Evolutionary conservation across 805 yeast species (phyloP).

Genomic region (Pichia insulana): DNA sequence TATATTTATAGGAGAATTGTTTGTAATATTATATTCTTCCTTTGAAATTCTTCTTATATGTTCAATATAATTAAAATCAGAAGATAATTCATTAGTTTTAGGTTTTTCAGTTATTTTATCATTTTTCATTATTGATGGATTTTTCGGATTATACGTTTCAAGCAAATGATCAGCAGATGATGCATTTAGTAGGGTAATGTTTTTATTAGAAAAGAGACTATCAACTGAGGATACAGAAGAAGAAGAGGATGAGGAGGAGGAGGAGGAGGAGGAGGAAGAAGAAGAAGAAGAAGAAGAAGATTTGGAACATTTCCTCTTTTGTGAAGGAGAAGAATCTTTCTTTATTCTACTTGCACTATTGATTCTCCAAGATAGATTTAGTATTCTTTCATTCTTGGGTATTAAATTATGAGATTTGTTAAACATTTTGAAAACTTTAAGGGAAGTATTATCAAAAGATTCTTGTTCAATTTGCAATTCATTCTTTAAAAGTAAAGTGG

Average conservation of each 20-base stretch:
- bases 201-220: neutral
- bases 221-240: neutral
- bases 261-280: neutral
- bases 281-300: neutral
- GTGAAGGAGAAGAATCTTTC: slow-evolving; percentile 3
- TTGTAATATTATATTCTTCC: slow-evolving; percentile 27
- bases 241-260: neutral
- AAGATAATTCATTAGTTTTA: neutral
- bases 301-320: too few relatives aligned
- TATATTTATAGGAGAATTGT: slow-evolving; percentile 8
- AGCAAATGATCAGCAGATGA: slow-evolving; percentile 2
- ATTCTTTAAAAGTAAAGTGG: neutral
- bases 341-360: slow-evolving; percentile 25
- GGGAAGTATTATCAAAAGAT: slow-evolving; percentile 23
- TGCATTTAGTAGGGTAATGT: slow-evolving; percentile 1
- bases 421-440: slow-evolving; percentile 30
- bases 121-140: too few relatives aligned
- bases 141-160: neutral
- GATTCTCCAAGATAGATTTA: slow-evolving; percentile 30
- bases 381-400: slow-evolving; percentile 28
- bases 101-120: neutral
- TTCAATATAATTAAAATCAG: slow-evolving; percentile 30
- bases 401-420: slow-evolving; percentile 26
- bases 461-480: slow-evolving; percentile 18
- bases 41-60: slow-evolving; percentile 30